phyloP scores from a whole-genome alignment of 2,329 filamentous ascomycete species.

The Hyphodiscus sp. region DNA sequence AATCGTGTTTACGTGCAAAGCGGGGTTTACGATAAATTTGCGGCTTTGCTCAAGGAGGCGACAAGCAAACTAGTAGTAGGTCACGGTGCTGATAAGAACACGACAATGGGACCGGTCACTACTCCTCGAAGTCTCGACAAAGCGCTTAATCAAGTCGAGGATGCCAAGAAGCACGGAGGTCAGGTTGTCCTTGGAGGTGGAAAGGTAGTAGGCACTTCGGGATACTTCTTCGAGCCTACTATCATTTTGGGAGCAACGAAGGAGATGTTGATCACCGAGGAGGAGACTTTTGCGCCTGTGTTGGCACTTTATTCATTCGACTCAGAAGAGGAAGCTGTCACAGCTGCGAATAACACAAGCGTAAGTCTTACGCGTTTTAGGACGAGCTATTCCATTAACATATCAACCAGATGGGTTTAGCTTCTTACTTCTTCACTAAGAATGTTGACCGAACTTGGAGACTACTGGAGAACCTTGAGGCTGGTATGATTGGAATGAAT shows the following conservation, averaged over 20 bases:
- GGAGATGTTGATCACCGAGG: slow-evolving; percentile 50
- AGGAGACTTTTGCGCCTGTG: slow-evolving; percentile 62
- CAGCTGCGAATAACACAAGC: slow-evolving; percentile 50
- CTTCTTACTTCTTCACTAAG: slow-evolving; percentile 63
- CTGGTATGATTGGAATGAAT: slow-evolving; percentile 64
- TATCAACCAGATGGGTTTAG: slow-evolving; percentile 48
- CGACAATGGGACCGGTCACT: slow-evolving; percentile 55
- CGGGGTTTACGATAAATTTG: slow-evolving; percentile 55
- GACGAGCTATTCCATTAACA: background rate
- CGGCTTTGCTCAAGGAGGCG: slow-evolving; percentile 45
- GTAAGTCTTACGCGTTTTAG: slow-evolving; percentile 13
- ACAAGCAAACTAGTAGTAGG: slow-evolving; percentile 51
- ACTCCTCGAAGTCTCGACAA: slow-evolving; percentile 50
- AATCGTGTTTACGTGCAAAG: slow-evolving; percentile 60
- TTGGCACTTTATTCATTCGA: slow-evolving; percentile 59
- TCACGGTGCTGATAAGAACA: slow-evolving; percentile 50
- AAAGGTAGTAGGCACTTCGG: slow-evolving; percentile 40
- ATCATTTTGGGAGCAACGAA: slow-evolving; percentile 53
- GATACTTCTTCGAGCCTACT: slow-evolving; percentile 66
- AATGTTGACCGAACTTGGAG: slow-evolving; percentile 60
- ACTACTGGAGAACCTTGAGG: slow-evolving; percentile 60
- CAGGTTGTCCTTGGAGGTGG: slow-evolving; percentile 57
- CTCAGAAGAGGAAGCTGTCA: slow-evolving; percentile 57
- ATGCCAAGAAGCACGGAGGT: slow-evolving; percentile 57
- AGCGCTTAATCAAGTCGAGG: slow-evolving; percentile 52